Evolutionary conservation across 2,329 filamentous ascomycete species (phyloP).

Genomic region (Immersiporthe knoxdaviesiana): DNA sequence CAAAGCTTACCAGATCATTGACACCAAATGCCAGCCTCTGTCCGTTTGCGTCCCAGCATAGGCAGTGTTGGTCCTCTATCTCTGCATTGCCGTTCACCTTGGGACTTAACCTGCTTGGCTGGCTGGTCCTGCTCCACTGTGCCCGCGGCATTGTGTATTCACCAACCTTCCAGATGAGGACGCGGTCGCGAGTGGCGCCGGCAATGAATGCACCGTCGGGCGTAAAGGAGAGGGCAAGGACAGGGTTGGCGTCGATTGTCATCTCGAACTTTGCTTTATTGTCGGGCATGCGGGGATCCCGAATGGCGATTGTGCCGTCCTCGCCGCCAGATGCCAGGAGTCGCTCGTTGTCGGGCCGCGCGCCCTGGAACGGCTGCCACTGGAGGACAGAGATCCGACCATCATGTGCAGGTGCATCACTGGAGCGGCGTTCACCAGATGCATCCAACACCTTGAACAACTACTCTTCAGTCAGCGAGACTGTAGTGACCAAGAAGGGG

Average conservation of each 20-base stretch:
- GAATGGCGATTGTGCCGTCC: constrained; percentile 65
- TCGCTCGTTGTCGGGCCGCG: constrained; percentile 51
- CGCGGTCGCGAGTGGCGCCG: constrained; percentile 60
- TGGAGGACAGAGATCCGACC: constrained; percentile 60
- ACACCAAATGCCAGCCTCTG: constrained; percentile 66
- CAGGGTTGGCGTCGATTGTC: constrained; percentile 59
- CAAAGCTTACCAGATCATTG: constrained; percentile 61
- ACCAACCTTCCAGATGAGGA: constrained; percentile 68
- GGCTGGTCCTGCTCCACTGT: constrained; percentile 59
- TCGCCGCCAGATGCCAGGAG: constrained; percentile 65
- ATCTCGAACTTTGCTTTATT: constrained; percentile 62
- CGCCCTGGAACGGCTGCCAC: constrained; percentile 60
- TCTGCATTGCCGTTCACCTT: constrained; percentile 51
- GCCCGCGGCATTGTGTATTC: constrained; percentile 62
- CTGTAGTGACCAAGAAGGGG: not conserved
- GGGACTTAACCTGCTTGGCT: constrained; percentile 63
- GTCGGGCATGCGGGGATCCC: constrained; percentile 61
- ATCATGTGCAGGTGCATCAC: constrained; percentile 56
- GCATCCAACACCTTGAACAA: constrained; percentile 56
- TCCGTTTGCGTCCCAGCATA: constrained; percentile 65
- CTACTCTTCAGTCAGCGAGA: constrained; percentile 1
- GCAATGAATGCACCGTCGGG: constrained; percentile 67
- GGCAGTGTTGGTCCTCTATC: constrained; percentile 63
- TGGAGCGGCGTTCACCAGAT: constrained; percentile 56
- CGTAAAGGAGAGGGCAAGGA: constrained; percentile 64